Conservation (phyloP, 1,284 basidiomycete genomes). For the Leccinum glutinopallens region DNA sequence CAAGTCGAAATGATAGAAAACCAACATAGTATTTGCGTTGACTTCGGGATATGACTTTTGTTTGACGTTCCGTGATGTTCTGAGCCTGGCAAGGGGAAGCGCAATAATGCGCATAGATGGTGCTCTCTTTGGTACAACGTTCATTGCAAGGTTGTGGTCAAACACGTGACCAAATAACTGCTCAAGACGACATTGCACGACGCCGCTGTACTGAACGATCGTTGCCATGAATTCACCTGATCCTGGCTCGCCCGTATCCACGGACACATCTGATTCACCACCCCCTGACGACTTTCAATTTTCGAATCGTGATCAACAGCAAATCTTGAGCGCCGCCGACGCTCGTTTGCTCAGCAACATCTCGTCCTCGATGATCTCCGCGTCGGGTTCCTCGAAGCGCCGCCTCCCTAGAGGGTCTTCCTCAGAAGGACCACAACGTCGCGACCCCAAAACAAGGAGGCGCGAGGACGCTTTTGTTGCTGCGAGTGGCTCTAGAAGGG, state of each 20-base stretch:
- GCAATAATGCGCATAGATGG: conserved; percentile 50
- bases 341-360: conserved; percentile 22
- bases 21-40: conserved; percentile 30
- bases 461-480: conserved; percentile 40
- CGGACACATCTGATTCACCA: conserved; percentile 39
- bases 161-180: conserved; percentile 28
- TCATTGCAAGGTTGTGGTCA: conserved; percentile 26
- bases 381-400: conserved; percentile 39
- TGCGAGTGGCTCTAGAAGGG: conserved; percentile 26
- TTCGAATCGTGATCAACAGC: conserved; percentile 34
- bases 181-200: not conserved
- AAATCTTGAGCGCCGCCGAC: conserved; percentile 25
- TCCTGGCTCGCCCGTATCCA: conserved; percentile 38
- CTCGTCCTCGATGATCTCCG: conserved; percentile 24
- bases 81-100: conserved; percentile 42
- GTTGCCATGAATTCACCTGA: conserved; percentile 36
- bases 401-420: conserved; percentile 41
- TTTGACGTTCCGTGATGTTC: conserved; percentile 16
- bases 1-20: conserved; percentile 52
- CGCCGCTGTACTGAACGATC: not conserved
- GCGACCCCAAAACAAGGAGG: conserved; percentile 45
- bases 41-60: conserved; percentile 22
- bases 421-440: conserved; percentile 35
- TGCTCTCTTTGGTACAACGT: conserved; percentile 27
- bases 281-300: conserved; percentile 39